Base-by-base conservation (phyloP, 1,284 basidiomycete species). In the Sporisorium sorghi region DNA sequence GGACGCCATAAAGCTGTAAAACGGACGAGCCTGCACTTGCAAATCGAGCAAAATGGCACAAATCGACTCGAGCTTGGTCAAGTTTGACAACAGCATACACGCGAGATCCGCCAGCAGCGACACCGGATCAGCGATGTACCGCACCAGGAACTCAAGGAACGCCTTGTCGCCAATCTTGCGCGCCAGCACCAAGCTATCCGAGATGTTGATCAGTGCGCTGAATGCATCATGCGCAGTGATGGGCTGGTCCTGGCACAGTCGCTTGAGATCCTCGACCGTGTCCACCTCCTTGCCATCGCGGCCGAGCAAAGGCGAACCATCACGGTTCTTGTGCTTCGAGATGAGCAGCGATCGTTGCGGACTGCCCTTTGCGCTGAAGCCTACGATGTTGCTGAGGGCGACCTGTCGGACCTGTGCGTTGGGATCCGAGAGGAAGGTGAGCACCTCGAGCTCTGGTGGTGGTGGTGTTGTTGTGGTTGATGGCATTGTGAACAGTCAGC, bases 31-130 rank as follows among this genome's bases (percentile, higher is more conserved):
- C 24, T 78, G 76, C 37, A 84, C 78, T 35, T 74, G 89, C 33
- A 95, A 86, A 3, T 87, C 87, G 4, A 95, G 87, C 11, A 97
- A 86, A 1, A 88, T 85, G 3, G 89, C 87, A 70, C 91, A 91
- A 51, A 92, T 88, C 0, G 88, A 86, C 5, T 93, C 88, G 55
- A 93, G 90, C 14, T 92, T 89, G 15, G 94, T 93, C 44, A 98
- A 87, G 85, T 99, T 99, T 19, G 95, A 97, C 7, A 99, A 88
- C 1, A 99, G 88, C 97, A 99, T 99, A 32, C 93, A 90, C 1
- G 94, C 94, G 11, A 98, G 89, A 86, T 98, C 96, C 32, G 94
- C 93, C 19, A 97, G 90, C 56, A 93, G 90, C 5, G 95, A 91
- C 69, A 92, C 89, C 7, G 92, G 91, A 85, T 96, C 92, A 70